phyloP scores from a whole-genome alignment of 164 flowering plant genomes.

The Tinospora cordifolia region DNA sequence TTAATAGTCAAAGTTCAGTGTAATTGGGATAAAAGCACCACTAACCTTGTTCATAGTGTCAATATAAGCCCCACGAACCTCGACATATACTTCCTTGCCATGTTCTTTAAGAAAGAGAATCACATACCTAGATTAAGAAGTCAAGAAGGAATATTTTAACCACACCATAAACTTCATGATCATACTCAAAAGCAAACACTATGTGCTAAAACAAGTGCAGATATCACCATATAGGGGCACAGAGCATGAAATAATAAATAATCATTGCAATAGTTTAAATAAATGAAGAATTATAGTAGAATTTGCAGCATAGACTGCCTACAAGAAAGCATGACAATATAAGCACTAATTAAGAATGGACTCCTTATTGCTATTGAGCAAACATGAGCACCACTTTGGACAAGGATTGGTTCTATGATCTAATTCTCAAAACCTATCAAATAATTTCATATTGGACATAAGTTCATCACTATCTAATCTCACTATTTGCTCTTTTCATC shows the following conservation, averaged over 20 bases:
- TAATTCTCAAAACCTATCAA: too few relatives aligned
- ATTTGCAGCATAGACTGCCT: neutral
- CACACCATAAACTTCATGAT: too few relatives aligned
- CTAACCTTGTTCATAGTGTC: constrained; percentile 98
- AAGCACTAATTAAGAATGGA: neutral
- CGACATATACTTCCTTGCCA: constrained; percentile 75
- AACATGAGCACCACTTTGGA: neutral
- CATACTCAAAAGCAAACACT: neutral
- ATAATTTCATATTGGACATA: too few relatives aligned
- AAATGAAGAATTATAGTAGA: neutral
- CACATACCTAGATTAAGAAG: constrained; percentile 46
- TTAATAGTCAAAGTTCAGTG: neutral
- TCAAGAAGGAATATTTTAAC: neutral
- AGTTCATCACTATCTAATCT: too few relatives aligned
- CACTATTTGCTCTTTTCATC: too few relatives aligned
- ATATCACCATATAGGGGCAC: neutral
- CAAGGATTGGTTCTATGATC: too few relatives aligned
- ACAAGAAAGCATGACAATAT: neutral
- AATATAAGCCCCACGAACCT: constrained; percentile 85
- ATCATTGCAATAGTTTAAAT: neutral
- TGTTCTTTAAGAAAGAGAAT: constrained; percentile 85
- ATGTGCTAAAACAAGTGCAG: neutral
- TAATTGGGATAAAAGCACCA: neutral
- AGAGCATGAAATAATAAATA: neutral
- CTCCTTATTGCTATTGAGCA: neutral